These are phyloP conservation scores for Grosmannia serpens DNA, from an alignment of 2,329 filamentous ascomycete species.

Conservation along the genomic window DNA sequence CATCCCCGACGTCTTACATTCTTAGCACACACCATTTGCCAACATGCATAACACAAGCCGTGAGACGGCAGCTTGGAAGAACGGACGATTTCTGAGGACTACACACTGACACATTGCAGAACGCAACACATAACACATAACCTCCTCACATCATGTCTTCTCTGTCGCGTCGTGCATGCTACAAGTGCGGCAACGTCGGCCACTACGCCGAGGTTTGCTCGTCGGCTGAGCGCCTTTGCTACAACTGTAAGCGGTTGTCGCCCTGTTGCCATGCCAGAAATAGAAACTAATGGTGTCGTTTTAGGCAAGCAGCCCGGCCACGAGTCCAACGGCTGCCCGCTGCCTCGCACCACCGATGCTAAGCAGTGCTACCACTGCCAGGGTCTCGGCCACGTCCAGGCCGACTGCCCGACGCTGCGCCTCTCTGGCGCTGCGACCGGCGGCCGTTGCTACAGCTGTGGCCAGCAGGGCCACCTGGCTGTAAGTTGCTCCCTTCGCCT, in stretches of 20 bases:
- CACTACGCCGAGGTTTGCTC: conserved; percentile 88
- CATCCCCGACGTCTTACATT: not conserved
- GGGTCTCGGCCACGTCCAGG: conserved; percentile 94
- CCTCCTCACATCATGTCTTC: conserved; percentile 52
- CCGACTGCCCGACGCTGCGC: conserved; percentile 93
- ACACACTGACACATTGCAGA: not conserved
- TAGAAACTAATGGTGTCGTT: conserved; percentile 12
- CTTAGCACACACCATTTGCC: not conserved
- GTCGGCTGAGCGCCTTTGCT: conserved; percentile 95
- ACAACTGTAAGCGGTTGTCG: conserved; percentile 69
- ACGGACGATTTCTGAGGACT: not conserved
- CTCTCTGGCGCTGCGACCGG: conserved; percentile 71
- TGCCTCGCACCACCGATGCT: conserved; percentile 91
- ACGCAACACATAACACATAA: conserved; percentile 12
- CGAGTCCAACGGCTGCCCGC: conserved; percentile 95
- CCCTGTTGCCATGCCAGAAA: not conserved
- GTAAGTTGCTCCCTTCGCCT: conserved; percentile 35
- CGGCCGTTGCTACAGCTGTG: conserved; percentile 94
- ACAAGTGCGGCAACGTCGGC: conserved; percentile 74
- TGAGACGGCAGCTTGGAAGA: not conserved
- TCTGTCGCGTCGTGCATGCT: conserved; percentile 71
- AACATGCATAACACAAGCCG: not conserved
- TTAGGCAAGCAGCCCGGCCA: conserved; percentile 79
- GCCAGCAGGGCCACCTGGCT: conserved; percentile 83
- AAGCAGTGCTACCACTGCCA: conserved; percentile 99